Conservation (phyloP, 768 basidiomycete species). For the Tulasnella sp. region DNA sequence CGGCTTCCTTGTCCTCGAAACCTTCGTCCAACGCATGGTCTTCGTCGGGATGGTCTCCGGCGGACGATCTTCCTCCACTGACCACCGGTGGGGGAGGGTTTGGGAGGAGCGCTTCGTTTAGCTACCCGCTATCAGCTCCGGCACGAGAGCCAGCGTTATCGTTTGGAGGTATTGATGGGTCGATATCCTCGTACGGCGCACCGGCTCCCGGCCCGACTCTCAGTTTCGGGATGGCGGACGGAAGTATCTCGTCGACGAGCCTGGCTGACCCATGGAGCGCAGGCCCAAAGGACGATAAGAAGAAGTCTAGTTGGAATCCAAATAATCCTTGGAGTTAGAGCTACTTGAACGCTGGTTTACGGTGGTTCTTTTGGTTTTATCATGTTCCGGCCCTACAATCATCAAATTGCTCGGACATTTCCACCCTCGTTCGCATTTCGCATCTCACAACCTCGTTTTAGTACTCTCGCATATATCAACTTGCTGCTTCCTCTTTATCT, state of each 20-base stretch:
- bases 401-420: not conserved
- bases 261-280: constrained; percentile 33
- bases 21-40: not conserved
- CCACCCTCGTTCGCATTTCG: not conserved
- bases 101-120: constrained; percentile 24
- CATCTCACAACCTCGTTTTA: not conserved
- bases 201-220: constrained; percentile 32
- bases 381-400: not conserved
- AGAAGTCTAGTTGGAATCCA: constrained; percentile 25
- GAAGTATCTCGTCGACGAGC: constrained; percentile 30
- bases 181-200: constrained; percentile 35
- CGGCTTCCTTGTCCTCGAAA: not conserved
- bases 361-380: not conserved
- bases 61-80: constrained; percentile 24
- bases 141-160: constrained; percentile 40
- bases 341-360: not conserved
- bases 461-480: not conserved
- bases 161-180: constrained; percentile 44
- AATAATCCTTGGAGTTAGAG: constrained; percentile 15
- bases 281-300: constrained; percentile 5
- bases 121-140: constrained; percentile 27
- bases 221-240: constrained; percentile 35
- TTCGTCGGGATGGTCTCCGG: not conserved
- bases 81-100: constrained; percentile 37
- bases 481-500: not conserved